Base-by-base conservation (phyloP, 805 yeast species). In the Nakazawaea holstii region DNA sequence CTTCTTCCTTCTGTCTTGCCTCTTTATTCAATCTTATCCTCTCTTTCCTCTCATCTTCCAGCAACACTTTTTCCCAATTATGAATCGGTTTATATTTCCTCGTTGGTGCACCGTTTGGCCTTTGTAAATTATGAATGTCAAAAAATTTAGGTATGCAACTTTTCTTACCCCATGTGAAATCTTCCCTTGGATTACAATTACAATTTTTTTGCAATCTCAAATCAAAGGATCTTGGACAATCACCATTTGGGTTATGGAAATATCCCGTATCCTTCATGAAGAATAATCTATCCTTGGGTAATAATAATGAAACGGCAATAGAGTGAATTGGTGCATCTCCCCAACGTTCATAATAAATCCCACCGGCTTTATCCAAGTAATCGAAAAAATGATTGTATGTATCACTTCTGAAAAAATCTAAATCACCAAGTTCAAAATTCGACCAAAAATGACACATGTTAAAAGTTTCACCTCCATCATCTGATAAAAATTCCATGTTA, bases 401-500 rank as follows among this genome's bases (percentile, higher is more conserved):
- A 46, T 69, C 66, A 30, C 73, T 59, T 44, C 80, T 56, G 57
- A 70, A 73, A 55, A 76, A 77, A 53, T 75, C 65, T 49, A 76
- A 58, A 57, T 72, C 73, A 8, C 70, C 80, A 37, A 80, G 70
- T 55, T 80, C 86, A 54, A 80, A 80, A 57, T 80, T 80, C 24
- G 84, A 76, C 85, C 85, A 79, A 58, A 79, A 80, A 59, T 79
- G 86, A 56, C 84, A 79, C 61, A 77, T 61, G 57, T 78, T 79
- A 61, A 73, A 80, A 10, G 61, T 49, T 14, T 58, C 50, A 1
- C 72, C 73, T 6, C 62, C 56, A 39, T 68, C 69, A 51, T 77
- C 79, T 4, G 81, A 74, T 46, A 79, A 58, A 52, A 77, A 77
- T 20, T 66, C 67, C 27, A 72, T 57, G 32, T 79, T 70, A 52